These are phyloP conservation scores for Nannochloropsis salina DNA, from an alignment of 108 stramenopile genomes.

Conservation along the genomic window DNA sequence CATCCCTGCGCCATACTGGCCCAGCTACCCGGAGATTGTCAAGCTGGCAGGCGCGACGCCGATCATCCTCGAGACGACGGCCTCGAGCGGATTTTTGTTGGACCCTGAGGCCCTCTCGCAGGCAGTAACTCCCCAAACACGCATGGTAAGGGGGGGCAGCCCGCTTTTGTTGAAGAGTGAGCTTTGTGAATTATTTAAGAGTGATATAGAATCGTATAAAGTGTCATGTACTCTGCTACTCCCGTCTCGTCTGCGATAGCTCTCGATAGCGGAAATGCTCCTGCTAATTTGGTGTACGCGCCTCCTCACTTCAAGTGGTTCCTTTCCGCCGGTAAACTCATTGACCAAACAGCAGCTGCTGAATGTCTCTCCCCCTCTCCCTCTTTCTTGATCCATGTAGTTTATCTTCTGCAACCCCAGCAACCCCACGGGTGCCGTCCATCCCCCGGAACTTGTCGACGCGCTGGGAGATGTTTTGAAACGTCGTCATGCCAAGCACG, in stretches of 20 bases:
- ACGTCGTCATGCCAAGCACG: slow-evolving; percentile 28
- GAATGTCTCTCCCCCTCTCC: not conserved
- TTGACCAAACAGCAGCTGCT: too few relatives aligned
- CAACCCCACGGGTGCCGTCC: slow-evolving; percentile 87
- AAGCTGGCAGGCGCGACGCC: slow-evolving; percentile 71
- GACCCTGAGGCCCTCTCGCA: slow-evolving; percentile 63
- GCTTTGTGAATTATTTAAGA: too few relatives aligned
- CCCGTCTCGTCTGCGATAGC: too few relatives aligned
- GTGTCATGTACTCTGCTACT: too few relatives aligned
- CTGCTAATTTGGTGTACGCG: too few relatives aligned
- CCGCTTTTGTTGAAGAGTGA: too few relatives aligned
- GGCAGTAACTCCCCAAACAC: slow-evolving; percentile 64
- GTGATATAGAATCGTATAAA: too few relatives aligned
- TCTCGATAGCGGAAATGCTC: too few relatives aligned
- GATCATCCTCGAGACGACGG: slow-evolving; percentile 72
- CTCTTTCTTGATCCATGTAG: not conserved
- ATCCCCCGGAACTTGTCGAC: not conserved
- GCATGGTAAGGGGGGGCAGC: slow-evolving; percentile 38
- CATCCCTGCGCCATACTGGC: slow-evolving; percentile 92
- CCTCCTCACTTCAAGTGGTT: too few relatives aligned
- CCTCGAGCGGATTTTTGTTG: slow-evolving; percentile 68
- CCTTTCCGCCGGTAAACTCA: too few relatives aligned
- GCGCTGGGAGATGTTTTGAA: not conserved
- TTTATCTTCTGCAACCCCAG: slow-evolving; percentile 94
- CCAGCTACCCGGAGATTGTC: slow-evolving; percentile 93